A percentile compares a stretch with the other conserved stretches of the same genome.
phyloP scores from a whole-genome alignment of 2,329 filamentous ascomycete species.

The Aspergillus vadensis region DNA sequence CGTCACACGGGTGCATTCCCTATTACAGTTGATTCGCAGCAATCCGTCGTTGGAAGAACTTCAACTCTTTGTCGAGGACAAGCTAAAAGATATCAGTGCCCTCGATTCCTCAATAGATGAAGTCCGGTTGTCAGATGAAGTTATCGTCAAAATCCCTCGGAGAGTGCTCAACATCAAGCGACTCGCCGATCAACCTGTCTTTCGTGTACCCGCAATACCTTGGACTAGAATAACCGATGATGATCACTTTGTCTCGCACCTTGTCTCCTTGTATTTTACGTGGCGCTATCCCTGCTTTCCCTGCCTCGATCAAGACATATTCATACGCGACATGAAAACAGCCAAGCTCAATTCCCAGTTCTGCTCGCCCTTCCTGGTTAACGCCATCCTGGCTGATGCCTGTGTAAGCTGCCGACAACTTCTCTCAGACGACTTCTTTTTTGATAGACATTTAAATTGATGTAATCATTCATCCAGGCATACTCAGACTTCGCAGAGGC shows the following conservation, averaged over 20 bases:
- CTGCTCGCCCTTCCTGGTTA: conserved; percentile 36
- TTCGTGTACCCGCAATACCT: conserved; percentile 25
- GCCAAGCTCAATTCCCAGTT: conserved; percentile 25
- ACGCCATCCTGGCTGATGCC: conserved; percentile 30
- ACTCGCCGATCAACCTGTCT: conserved; percentile 19
- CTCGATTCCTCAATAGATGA: background rate
- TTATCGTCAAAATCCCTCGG: background rate
- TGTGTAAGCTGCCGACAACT: conserved; percentile 32
- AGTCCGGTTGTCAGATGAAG: background rate
- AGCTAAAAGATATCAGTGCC: background rate
- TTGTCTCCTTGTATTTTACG: conserved; percentile 28
- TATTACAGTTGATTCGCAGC: conserved; percentile 28
- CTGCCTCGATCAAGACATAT: conserved; percentile 31
- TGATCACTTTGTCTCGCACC: conserved; percentile 34
- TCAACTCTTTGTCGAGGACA: conserved; percentile 14
- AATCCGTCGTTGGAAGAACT: conserved; percentile 29
- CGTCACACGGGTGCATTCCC: conserved; percentile 10
- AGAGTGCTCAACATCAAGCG: conserved; percentile 2
- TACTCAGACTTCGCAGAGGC: conserved; percentile 25
- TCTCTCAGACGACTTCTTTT: background rate
- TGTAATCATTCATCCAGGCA: background rate
- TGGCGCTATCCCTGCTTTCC: conserved; percentile 27
- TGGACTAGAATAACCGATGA: conserved; percentile 37
- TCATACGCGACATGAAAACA: conserved; percentile 33
- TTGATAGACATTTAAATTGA: background rate